Evolutionary conservation across 352 stramenopile genomes (phyloP).

Genomic region (Pythium periplocum): DNA sequence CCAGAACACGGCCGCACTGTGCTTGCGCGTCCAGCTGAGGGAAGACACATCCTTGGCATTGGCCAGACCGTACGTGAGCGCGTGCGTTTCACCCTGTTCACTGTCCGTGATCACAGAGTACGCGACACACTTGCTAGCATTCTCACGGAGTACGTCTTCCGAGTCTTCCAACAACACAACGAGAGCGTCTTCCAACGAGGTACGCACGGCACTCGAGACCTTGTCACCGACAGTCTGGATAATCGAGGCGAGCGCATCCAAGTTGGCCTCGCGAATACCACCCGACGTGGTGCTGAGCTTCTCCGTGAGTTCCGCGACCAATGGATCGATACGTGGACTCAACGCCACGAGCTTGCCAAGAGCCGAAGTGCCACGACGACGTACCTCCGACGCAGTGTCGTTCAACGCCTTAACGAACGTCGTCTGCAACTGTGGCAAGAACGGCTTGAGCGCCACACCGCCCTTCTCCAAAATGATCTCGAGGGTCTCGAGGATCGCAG

Average conservation of each 20-base stretch:
- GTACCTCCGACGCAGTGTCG: slow-evolving; percentile 93
- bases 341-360: slow-evolving; percentile 93
- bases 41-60: slow-evolving; percentile 27
- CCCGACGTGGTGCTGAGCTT: slow-evolving; percentile 58
- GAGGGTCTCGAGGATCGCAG: slow-evolving; percentile 96
- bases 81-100: slow-evolving; percentile 26
- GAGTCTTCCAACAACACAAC: slow-evolving; percentile 55
- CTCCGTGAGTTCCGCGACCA: slow-evolving; percentile 94
- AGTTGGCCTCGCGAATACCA: slow-evolving; percentile 73
- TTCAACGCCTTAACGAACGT: slow-evolving; percentile 99
- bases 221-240: slow-evolving; percentile 66
- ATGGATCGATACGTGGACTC: slow-evolving; percentile 92
- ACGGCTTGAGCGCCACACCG: slow-evolving; percentile 96
- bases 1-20: slow-evolving; percentile 60
- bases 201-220: slow-evolving; percentile 46
- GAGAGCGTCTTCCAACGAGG: slow-evolving; percentile 52
- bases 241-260: slow-evolving; percentile 63
- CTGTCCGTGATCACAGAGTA: slow-evolving; percentile 45
- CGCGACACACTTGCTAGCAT: slow-evolving; percentile 66
- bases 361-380: slow-evolving; percentile 86
- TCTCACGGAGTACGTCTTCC: slow-evolving; percentile 59
- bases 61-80: slow-evolving; percentile 46
- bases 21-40: slow-evolving; percentile 47
- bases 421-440: slow-evolving; percentile 99
- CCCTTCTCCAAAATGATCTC: slow-evolving; percentile 96